phyloP scores from a whole-genome alignment of 768 basidiomycete genomes.

The Boletellus ananas region DNA sequence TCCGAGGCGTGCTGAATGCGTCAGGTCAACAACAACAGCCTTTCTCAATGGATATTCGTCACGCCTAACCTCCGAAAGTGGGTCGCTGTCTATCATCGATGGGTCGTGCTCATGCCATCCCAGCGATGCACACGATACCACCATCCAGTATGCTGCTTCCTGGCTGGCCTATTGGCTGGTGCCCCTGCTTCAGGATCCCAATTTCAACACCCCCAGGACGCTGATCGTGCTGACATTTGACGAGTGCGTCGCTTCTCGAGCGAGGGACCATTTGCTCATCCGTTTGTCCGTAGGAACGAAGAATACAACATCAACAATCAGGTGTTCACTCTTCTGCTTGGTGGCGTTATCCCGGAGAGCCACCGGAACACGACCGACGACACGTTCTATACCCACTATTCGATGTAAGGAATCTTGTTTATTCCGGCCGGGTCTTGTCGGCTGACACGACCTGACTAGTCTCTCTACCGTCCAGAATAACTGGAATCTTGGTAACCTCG shows the following conservation, averaged over 20 bases:
- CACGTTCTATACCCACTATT: conserved; percentile 62
- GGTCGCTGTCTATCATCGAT: conserved; percentile 1
- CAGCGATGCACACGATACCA: conserved; percentile 62
- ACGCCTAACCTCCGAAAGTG: conserved; percentile 52
- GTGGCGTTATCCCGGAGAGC: conserved; percentile 41
- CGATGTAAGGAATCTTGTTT: conserved; percentile 24
- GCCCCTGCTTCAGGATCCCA: conserved; percentile 45
- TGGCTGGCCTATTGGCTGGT: conserved; percentile 52
- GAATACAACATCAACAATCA: conserved; percentile 42
- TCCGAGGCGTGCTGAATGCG: not conserved
- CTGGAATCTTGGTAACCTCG: conserved; percentile 59
- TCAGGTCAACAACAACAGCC: conserved; percentile 34
- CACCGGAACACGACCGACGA: conserved; percentile 45
- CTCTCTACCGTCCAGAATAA: conserved; percentile 56
- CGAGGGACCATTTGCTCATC: not conserved
- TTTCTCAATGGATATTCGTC: conserved; percentile 61
- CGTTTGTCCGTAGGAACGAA: conserved; percentile 19
- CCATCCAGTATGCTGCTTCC: conserved; percentile 40
- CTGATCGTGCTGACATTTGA: conserved; percentile 63
- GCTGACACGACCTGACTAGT: conserved; percentile 10
- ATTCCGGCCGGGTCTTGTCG: not conserved
- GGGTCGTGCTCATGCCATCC: conserved; percentile 8
- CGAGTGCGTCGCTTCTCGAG: conserved; percentile 39
- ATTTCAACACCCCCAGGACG: conserved; percentile 53
- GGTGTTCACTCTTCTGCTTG: conserved; percentile 43